Evolutionary conservation across 768 basidiomycete genomes (phyloP).

Genomic region (Tulasnella calospora): DNA sequence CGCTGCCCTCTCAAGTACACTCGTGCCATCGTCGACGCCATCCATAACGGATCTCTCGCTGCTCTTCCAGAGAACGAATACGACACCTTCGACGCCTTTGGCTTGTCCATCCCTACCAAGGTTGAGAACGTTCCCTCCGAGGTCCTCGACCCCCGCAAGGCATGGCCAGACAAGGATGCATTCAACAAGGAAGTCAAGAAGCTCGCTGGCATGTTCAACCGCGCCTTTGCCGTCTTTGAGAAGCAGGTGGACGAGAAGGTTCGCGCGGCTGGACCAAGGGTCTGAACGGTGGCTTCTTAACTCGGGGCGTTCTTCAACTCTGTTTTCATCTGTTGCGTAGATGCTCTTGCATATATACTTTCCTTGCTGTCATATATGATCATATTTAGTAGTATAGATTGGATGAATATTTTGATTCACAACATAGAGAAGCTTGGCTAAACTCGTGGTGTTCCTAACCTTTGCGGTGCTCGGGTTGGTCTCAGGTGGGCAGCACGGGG

Average conservation of each 20-base stretch:
- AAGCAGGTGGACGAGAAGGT: slow-evolving; percentile 77
- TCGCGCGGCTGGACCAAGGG: slow-evolving; percentile 67
- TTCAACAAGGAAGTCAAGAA: slow-evolving; percentile 85
- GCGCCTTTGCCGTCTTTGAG: slow-evolving; percentile 90
- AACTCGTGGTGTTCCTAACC: too few species aligned
- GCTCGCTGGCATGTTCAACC: slow-evolving; percentile 88
- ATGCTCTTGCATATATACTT: not conserved
- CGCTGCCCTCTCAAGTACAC: slow-evolving; percentile 96
- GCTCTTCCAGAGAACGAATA: slow-evolving; percentile 57
- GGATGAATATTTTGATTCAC: not conserved
- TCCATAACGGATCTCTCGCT: slow-evolving; percentile 88
- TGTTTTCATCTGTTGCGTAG: not conserved
- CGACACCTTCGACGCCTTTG: slow-evolving; percentile 76
- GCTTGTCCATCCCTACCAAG: slow-evolving; percentile 73
- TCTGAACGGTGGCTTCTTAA: not conserved
- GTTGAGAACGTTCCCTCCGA: slow-evolving; percentile 87
- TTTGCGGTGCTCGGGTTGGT: too few species aligned
- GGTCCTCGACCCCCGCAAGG: slow-evolving; percentile 79
- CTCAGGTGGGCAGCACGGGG: too few species aligned
- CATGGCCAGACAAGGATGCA: slow-evolving; percentile 85
- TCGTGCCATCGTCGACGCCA: slow-evolving; percentile 92
- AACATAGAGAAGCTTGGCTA: not conserved
- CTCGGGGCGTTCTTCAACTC: not conserved
- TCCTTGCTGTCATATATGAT: not conserved
- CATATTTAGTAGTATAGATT: slow-evolving; percentile 4